Conservation (phyloP, 2,329 filamentous ascomycete species). For the Calcarisporium arbuscula region DNA sequence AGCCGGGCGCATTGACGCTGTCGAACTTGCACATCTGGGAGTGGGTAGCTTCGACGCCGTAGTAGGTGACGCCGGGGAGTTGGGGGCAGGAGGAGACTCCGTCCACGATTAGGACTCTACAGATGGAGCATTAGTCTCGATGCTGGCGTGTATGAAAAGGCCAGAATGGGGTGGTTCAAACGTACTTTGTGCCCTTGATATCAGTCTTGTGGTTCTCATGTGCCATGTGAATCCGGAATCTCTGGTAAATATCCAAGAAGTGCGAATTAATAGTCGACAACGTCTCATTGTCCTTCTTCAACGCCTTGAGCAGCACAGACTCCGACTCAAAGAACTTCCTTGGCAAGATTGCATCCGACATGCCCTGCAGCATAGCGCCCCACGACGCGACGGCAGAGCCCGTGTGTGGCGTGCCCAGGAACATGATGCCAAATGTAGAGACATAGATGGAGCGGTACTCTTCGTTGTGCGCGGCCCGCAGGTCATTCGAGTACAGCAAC, state of each 20-base stretch:
- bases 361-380: conserved; percentile 60
- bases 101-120: conserved; percentile 58
- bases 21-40: conserved; percentile 68
- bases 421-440: conserved; percentile 70
- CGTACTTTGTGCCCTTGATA: conserved; percentile 52
- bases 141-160: too few species aligned
- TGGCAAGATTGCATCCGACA: conserved; percentile 59
- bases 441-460: conserved; percentile 63
- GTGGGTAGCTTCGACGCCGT: conserved; percentile 69
- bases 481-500: conserved; percentile 59
- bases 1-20: conserved; percentile 58
- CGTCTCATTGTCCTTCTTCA: conserved; percentile 69
- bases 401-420: conserved; percentile 70
- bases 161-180: not conserved
- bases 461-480: conserved; percentile 53
- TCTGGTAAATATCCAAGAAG: conserved; percentile 64
- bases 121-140: not conserved
- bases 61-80: conserved; percentile 63
- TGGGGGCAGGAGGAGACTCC: conserved; percentile 63
- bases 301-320: conserved; percentile 59
- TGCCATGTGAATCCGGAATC: conserved; percentile 69
- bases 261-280: conserved; percentile 67
- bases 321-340: conserved; percentile 62
- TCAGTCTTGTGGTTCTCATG: conserved; percentile 70
- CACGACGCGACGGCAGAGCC: conserved; percentile 64